phyloP scores from a whole-genome alignment of 331 rosid genomes.

The Acacia pycnantha region DNA sequence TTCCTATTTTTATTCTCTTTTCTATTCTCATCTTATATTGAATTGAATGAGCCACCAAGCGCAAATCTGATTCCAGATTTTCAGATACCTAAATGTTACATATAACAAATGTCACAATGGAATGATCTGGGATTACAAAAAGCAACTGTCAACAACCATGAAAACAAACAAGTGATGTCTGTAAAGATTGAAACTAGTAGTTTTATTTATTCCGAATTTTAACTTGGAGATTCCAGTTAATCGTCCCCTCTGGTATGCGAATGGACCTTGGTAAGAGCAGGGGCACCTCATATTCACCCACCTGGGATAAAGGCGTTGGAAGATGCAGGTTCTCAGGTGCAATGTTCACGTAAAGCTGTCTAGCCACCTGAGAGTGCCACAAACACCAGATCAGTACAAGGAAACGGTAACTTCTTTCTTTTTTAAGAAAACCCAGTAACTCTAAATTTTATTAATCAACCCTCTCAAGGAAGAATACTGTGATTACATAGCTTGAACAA shows the following conservation, averaged over 20 bases:
- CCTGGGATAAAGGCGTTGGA: neutral
- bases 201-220: neutral
- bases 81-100: neutral
- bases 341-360: neutral
- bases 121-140: neutral
- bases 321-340: slow-evolving; percentile 15
- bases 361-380: slow-evolving; percentile 7
- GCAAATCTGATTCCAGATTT: neutral
- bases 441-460: neutral
- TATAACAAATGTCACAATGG: neutral
- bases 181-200: neutral
- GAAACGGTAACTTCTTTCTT: neutral
- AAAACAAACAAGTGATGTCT: neutral
- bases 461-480: neutral
- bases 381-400: neutral
- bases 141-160: neutral
- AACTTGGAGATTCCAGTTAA: slow-evolving; percentile 3
- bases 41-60: neutral
- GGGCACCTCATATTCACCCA: slow-evolving; percentile 11
- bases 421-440: neutral
- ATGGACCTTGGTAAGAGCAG: slow-evolving; percentile 9
- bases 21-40: neutral
- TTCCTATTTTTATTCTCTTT: neutral
- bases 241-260: neutral
- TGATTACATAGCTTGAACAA: neutral